A percentile compares a stretch with the other conserved stretches of the same genome.
phyloP scores from a whole-genome alignment of 129 eudicot species.

The Flaveria linearis region DNA sequence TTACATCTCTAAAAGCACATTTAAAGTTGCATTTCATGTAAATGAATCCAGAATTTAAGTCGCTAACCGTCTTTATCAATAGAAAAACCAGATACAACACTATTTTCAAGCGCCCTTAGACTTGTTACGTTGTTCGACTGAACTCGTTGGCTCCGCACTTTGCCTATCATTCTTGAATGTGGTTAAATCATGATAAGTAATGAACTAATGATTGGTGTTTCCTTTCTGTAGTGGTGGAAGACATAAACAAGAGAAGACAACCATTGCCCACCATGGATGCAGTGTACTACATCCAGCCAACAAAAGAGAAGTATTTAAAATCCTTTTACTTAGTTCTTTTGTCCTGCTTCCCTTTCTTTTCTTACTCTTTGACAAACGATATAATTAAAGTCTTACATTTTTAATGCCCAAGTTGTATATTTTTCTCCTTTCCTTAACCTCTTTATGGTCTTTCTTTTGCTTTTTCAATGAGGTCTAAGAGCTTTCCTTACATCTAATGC shows the following conservation, averaged over 20 bases:
- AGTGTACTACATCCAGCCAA: constrained; percentile 90
- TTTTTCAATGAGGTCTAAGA: constrained; percentile 15
- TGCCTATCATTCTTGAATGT: constrained; percentile 1
- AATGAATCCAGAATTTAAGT: constrained; percentile 10
- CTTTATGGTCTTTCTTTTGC: not conserved
- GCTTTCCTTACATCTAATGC: constrained; percentile 16
- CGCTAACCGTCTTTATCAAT: not conserved
- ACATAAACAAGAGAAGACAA: constrained; percentile 87
- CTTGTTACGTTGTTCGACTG: too few relatives aligned
- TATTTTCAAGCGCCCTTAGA: not conserved
- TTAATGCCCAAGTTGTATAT: constrained; percentile 1
- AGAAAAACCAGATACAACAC: constrained; percentile 5
- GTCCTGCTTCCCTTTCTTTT: constrained; percentile 4
- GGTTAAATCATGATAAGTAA: constrained; percentile 17
- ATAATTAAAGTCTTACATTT: not conserved
- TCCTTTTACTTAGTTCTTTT: constrained; percentile 5
- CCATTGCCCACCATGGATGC: constrained; percentile 96
- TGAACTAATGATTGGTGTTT: constrained; percentile 2
- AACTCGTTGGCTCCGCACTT: not conserved
- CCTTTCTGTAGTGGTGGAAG: constrained; percentile 84
- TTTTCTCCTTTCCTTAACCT: not conserved
- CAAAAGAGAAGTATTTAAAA: constrained; percentile 73
- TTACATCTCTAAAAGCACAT: constrained; percentile 8
- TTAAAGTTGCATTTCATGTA: not conserved
- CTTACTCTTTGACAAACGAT: not conserved